Base-by-base conservation (phyloP, 768 basidiomycete species). In the Pulveroboletus sp. region DNA sequence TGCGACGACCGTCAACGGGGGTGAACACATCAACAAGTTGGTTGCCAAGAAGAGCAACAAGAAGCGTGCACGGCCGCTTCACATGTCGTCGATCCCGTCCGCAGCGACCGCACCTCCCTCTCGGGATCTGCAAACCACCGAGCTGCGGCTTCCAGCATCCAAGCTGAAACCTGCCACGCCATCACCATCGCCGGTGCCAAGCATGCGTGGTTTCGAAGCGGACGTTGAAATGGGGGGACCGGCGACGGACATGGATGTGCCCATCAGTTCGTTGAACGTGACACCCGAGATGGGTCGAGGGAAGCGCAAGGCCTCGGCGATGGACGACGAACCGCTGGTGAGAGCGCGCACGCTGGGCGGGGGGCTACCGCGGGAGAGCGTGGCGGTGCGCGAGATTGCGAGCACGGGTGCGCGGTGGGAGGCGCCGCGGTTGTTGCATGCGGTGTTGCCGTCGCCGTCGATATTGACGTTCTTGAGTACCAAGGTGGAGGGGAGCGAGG, bases 41-140 rank as follows among this genome's bases (percentile, higher is more conserved):
- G 81, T 89, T 8, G 87, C 87, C 42, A 88, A 89, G 64, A 79
- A 86, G 47, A 80, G 75, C 45, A 76, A 71, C 2, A 87, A 88
- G 71, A 86, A 85, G 64, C 78, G 87, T 43, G 74, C 76, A n/a
- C 76, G 76, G 53, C 76, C 78, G 22, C 63, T 70, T 19, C 69
- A 71, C 56, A 56, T 72, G 41, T 68, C 67, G 11, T 54, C 63
- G 6, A 63, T 71, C 44, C 74, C 75, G 23, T 74, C 75, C 38
- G 64, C 65, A 40, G 53, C 65, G 30, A 60, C 48, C 13, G 57
- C 44, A 17, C 56, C 47, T 23, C 41, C 49, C 17, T 6, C 40
- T 8, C 55, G 59, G 32, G 62, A 59, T 19, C 17, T 40, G 34
- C 58, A 40, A 34, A 42, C 31, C 20, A 38, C 31, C 29, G 52